phyloP scores from a whole-genome alignment of 1,139 yeast genomes.

The Sugiyamaella novakii region DNA sequence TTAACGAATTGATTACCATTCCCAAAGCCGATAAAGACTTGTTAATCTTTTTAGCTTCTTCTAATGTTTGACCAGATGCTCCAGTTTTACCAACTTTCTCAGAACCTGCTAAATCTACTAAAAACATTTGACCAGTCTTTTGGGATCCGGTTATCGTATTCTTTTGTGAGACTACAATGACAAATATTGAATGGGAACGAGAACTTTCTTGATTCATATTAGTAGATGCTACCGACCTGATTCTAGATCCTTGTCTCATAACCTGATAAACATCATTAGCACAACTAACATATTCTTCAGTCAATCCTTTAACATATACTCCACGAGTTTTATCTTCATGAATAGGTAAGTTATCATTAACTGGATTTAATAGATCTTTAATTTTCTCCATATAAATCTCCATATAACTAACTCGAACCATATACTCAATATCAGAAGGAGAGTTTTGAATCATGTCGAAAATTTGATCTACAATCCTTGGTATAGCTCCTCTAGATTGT shows the following conservation, averaged over 20 bases:
- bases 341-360: conserved; percentile 50
- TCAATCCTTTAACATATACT: conserved; percentile 68
- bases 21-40: conserved; percentile 77
- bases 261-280: conserved; percentile 61
- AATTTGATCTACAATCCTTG: conserved; percentile 68
- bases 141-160: conserved; percentile 56
- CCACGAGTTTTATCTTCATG: conserved; percentile 71
- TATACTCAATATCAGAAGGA: conserved; percentile 60
- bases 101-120: conserved; percentile 88
- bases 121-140: conserved; percentile 67
- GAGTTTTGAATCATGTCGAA: conserved; percentile 59
- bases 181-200: conserved; percentile 80
- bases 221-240: conserved; percentile 63
- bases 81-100: conserved; percentile 86
- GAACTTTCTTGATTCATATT: conserved; percentile 77
- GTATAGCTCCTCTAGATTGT: conserved; percentile 61
- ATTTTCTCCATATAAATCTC: conserved; percentile 83
- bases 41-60: conserved; percentile 85
- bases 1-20: conserved; percentile 75
- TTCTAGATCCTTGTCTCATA: conserved; percentile 57
- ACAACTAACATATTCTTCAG: conserved; percentile 60
- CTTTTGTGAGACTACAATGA: conserved; percentile 64
- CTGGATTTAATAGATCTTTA: conserved; percentile 57
- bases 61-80: conserved; percentile 71
- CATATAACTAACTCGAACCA: conserved; percentile 72